Percentiles rank a stretch among this genome's conserved stretches.
These are phyloP conservation scores for Saturnispora serradocipensis DNA, from an alignment of 805 yeast genomes.

Conservation along the genomic window DNA sequence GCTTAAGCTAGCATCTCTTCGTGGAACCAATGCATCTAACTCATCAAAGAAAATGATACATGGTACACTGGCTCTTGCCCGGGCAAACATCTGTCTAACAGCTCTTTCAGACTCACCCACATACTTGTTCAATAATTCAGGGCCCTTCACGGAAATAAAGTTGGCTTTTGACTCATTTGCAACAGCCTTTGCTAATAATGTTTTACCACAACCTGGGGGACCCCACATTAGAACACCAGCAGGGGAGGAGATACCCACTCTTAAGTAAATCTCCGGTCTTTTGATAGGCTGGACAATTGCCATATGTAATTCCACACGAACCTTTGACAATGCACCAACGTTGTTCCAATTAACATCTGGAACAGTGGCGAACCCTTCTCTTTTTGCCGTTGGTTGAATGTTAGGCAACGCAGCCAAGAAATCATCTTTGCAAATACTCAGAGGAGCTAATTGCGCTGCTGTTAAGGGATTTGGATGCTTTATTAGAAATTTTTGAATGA, in stretches of 20 bases:
- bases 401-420: constrained; percentile 81
- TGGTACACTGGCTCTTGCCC: constrained; percentile 93
- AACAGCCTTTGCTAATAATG: constrained; percentile 91
- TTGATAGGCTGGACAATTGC: constrained; percentile 96
- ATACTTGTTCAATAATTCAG: constrained; percentile 88
- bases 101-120: constrained; percentile 95
- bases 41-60: constrained; percentile 93
- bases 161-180: constrained; percentile 96
- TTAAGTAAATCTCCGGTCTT: constrained; percentile 79
- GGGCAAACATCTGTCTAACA: constrained; percentile 84
- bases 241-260: constrained; percentile 93
- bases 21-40: constrained; percentile 90
- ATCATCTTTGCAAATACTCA: constrained; percentile 71
- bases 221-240: constrained; percentile 98
- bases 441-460: constrained; percentile 61
- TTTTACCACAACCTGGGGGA: constrained; percentile 99
- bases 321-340: constrained; percentile 79
- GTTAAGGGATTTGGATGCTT: constrained; percentile 77
- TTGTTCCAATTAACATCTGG: constrained; percentile 96
- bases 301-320: constrained; percentile 88
- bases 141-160: constrained; percentile 92
- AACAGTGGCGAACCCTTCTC: constrained; percentile 98
- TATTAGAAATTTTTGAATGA: constrained; percentile 62
- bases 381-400: constrained; percentile 92
- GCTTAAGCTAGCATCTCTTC: constrained; percentile 79